Evolutionary conservation across 192 early-diverging fungal species (phyloP).

Genomic region (Coemansia sp.): DNA sequence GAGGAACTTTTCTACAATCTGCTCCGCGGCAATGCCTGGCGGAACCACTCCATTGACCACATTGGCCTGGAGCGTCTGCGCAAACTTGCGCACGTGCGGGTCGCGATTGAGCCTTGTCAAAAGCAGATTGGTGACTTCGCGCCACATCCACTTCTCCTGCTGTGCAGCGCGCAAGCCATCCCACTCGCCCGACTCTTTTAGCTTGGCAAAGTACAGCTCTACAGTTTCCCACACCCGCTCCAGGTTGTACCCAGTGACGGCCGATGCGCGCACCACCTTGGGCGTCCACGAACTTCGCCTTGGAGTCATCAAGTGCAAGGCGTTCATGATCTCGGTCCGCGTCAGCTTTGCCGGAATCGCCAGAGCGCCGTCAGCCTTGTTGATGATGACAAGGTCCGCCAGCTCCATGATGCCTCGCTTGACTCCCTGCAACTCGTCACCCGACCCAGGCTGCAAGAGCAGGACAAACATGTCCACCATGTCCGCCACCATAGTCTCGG

Average conservation of each 20-base stretch:
- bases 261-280: constrained; percentile 37
- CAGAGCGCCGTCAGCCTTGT: constrained; percentile 75
- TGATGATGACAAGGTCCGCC: constrained; percentile 77
- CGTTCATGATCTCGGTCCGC: constrained; percentile 53
- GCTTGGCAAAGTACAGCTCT: constrained; percentile 14
- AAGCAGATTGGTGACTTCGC: constrained; percentile 31
- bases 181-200: constrained; percentile 30
- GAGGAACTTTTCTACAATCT: constrained; percentile 26
- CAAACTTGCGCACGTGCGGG: constrained; percentile 2
- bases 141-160: constrained; percentile 46
- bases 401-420: constrained; percentile 88
- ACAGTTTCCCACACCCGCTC: constrained; percentile 38
- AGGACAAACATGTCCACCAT: constrained; percentile 87
- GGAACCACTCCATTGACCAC: constrained; percentile 17
- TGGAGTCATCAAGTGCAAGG: constrained; percentile 34
- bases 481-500: constrained; percentile 81
- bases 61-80: constrained; percentile 10
- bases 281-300: constrained; percentile 25
- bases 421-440: constrained; percentile 87
- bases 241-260: constrained; percentile 29
- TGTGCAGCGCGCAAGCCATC: constrained; percentile 27
- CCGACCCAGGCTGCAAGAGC: constrained; percentile 74
- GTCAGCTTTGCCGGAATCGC: constrained; percentile 62
- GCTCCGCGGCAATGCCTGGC: constrained; percentile 34
- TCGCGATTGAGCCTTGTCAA: constrained; percentile 15